phyloP scores from a whole-genome alignment of 768 basidiomycete species.

The Lactarius sanguifluus region DNA sequence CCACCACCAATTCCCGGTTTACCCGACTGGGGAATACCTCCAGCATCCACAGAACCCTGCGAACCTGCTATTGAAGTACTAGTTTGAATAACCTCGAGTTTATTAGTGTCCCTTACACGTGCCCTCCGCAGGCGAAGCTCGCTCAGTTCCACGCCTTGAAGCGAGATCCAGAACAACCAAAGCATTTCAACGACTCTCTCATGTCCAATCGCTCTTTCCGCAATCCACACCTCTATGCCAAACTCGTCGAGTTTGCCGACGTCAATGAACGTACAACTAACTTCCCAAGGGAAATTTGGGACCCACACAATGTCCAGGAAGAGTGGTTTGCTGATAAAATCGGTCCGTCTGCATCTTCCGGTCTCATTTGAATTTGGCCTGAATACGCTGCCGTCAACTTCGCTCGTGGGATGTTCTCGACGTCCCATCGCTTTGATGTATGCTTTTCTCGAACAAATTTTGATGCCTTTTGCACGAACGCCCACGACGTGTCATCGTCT shows the following conservation, averaged over 20 bases:
- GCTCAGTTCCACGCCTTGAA: constrained; percentile 76
- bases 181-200: constrained; percentile 94
- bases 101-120: neutral
- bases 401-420: constrained; percentile 5
- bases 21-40: constrained; percentile 77
- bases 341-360: constrained; percentile 50
- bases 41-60: constrained; percentile 51
- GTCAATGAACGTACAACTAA: constrained; percentile 87
- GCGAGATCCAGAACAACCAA: constrained; percentile 55
- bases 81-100: neutral
- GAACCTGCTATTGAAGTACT: constrained; percentile 64
- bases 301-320: constrained; percentile 57
- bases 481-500: constrained; percentile 1
- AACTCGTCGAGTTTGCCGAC: constrained; percentile 91
- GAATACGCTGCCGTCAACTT: constrained; percentile 4
- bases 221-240: constrained; percentile 94
- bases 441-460: neutral
- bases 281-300: constrained; percentile 74
- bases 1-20: constrained; percentile 66
- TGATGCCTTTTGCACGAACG: neutral
- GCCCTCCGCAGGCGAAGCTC: constrained; percentile 64
- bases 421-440: neutral
- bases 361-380: neutral
- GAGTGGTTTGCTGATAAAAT: constrained; percentile 80
- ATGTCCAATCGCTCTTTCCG: constrained; percentile 92